Evolutionary conservation across 2,329 filamentous ascomycete genomes (phyloP).

Genomic region (Coleophoma eucalyptorum): DNA sequence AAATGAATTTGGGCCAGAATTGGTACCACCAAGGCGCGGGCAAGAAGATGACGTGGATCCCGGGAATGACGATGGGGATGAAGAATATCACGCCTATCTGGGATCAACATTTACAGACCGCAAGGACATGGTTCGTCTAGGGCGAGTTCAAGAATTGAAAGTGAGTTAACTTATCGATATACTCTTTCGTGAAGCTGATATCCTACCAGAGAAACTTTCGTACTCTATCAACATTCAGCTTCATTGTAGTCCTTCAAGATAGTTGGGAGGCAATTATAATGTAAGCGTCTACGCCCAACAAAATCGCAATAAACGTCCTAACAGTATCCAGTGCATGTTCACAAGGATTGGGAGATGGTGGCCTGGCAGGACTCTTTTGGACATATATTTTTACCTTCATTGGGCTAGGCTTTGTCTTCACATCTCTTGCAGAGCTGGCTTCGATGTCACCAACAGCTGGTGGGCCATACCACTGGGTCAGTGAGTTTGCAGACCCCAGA

Average conservation of each 20-base stretch:
- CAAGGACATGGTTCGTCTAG: slow-evolving; percentile 6
- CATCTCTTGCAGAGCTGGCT: slow-evolving; percentile 31
- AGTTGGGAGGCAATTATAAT: slow-evolving; percentile 35
- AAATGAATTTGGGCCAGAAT: no score
- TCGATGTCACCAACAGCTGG: slow-evolving; percentile 38
- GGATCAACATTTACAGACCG: slow-evolving; percentile 3
- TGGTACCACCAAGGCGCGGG: no score
- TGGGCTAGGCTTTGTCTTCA: slow-evolving; percentile 12
- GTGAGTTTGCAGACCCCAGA: slow-evolving; percentile 43
- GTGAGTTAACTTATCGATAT: slow-evolving; percentile 6
- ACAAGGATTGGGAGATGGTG: slow-evolving; percentile 6
- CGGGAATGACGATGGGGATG: background rate
- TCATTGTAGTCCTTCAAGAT: slow-evolving; percentile 32
- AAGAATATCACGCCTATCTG: background rate
- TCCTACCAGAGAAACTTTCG: slow-evolving; percentile 29
- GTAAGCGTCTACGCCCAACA: slow-evolving; percentile 5
- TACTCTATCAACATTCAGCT: slow-evolving; percentile 32
- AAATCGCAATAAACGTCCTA: background rate
- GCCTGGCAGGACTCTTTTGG: slow-evolving; percentile 31
- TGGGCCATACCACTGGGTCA: slow-evolving; percentile 58
- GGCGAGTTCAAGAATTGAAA: slow-evolving; percentile 3
- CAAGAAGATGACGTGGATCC: no score
- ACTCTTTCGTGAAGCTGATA: background rate
- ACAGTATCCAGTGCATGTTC: slow-evolving; percentile 27
- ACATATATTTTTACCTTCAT: slow-evolving; percentile 25